phyloP scores from a whole-genome alignment of 495 filamentous ascomycete genomes.

The Aspergillus haitiensis region DNA sequence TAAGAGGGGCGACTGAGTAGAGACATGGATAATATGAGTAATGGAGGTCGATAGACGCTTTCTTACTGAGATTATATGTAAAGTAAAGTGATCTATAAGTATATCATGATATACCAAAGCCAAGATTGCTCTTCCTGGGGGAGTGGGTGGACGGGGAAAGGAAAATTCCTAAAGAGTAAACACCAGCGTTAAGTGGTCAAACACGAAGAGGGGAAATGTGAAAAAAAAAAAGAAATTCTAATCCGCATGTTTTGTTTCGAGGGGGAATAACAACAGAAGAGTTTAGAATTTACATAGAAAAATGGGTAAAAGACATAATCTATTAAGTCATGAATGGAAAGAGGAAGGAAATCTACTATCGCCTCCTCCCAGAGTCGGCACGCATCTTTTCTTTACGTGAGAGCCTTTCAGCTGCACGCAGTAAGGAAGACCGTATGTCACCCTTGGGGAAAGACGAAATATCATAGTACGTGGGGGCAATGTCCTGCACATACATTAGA shows the following conservation, averaged over 20 bases:
- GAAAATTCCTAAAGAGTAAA: no score
- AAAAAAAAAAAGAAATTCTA: neutral
- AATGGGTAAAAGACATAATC: constrained; percentile 5
- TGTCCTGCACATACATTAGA: constrained; percentile 57
- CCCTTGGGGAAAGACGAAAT: constrained; percentile 79
- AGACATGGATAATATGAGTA: no score
- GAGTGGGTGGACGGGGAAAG: no score
- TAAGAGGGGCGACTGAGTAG: no score
- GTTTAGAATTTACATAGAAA: neutral
- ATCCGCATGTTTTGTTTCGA: neutral
- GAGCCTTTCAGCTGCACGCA: constrained; percentile 71
- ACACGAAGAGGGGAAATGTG: no score
- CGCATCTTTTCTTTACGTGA: constrained; percentile 68
- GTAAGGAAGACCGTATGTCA: constrained; percentile 75
- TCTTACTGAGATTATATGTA: no score
- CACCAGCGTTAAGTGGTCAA: no score
- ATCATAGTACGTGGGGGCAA: constrained; percentile 91
- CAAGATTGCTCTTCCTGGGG: no score
- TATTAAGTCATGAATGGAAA: constrained; percentile 18
- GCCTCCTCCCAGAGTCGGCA: constrained; percentile 35
- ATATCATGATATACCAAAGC: no score
- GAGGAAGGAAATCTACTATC: constrained; percentile 25
- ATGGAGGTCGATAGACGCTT: no score
- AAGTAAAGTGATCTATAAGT: no score
- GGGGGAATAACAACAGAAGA: constrained; percentile 1